These are phyloP conservation scores for Alloteropsis semialata DNA, from an alignment of 176 grass and related monocot species.

Conservation along the genomic window DNA sequence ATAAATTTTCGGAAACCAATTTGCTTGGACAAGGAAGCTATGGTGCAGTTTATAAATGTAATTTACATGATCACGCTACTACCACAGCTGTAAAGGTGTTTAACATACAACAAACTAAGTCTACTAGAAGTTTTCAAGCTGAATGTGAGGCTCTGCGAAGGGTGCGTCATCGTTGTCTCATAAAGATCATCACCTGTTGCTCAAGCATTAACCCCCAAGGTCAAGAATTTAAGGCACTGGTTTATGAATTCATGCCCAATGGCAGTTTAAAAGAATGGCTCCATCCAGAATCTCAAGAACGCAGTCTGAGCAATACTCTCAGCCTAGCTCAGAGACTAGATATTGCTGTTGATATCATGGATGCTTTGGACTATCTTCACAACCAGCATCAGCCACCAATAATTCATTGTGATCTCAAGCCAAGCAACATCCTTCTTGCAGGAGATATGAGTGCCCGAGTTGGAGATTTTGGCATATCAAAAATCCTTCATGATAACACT, in stretches of 20 bases:
- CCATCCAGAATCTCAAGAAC: neutral
- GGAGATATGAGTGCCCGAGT: conserved; percentile 49
- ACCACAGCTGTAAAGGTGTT: conserved; percentile 26
- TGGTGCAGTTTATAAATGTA: conserved; percentile 22
- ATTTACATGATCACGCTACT: neutral
- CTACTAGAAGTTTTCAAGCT: conserved; percentile 23
- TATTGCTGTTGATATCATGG: conserved; percentile 16
- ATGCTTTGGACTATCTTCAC: conserved; percentile 22
- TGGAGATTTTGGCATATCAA: conserved; percentile 45
- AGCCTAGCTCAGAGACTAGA: conserved; percentile 13
- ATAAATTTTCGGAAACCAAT: conserved; percentile 9
- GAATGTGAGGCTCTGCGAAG: conserved; percentile 33
- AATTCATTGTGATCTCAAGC: conserved; percentile 60
- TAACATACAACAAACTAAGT: neutral
- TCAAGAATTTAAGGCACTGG: conserved; percentile 35
- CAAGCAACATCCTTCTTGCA: no score
- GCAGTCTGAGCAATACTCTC: neutral
- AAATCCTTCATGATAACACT: conserved; percentile 13
- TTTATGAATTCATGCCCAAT: conserved; percentile 29
- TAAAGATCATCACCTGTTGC: conserved; percentile 37
- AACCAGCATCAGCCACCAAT: conserved; percentile 18
- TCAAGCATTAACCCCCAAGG: conserved; percentile 27
- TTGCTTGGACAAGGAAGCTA: conserved; percentile 25
- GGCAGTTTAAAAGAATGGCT: conserved; percentile 26
- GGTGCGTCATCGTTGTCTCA: conserved; percentile 25